Percentiles rank a stretch among this genome's conserved stretches.
These are phyloP conservation scores for Rhododendron vialii DNA, from an alignment of 148 eudicot genomes.

Conservation along the genomic window DNA sequence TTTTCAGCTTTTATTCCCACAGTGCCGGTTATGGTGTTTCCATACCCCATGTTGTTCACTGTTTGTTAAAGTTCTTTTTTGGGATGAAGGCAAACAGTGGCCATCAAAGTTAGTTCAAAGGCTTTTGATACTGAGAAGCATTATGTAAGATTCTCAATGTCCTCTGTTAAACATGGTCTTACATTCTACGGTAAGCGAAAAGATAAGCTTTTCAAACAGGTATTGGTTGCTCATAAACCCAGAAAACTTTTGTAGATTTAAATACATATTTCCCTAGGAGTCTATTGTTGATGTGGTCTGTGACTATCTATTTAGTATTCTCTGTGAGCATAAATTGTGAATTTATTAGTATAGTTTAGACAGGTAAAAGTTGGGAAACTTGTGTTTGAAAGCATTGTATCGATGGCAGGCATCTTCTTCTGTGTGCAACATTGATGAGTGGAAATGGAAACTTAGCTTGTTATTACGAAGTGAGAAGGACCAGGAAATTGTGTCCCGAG, in stretches of 20 bases:
- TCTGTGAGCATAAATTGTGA: not conserved
- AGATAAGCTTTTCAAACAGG: not conserved
- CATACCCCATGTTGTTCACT: not conserved
- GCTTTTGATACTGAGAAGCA: not conserved
- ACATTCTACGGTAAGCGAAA: not conserved
- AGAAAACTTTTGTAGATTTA: not conserved
- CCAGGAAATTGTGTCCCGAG: constrained; percentile 82
- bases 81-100: not conserved
- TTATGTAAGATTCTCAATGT: not conserved
- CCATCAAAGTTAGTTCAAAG: not conserved
- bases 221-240: not conserved
- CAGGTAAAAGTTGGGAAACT: not conserved
- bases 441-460: constrained; percentile 98
- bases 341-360: not conserved
- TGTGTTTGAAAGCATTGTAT: constrained; percentile 2
- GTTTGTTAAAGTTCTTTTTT: not conserved
- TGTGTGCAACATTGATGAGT: constrained; percentile 92
- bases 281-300: not conserved
- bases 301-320: not conserved
- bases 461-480: constrained; percentile 73
- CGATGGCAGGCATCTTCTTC: constrained; percentile 80
- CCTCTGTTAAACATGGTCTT: not conserved
- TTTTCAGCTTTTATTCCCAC: not conserved
- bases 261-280: not conserved
- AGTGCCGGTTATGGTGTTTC: not conserved